Base-by-base conservation (phyloP, 257 asterid species). In the Verbena officinalis region DNA sequence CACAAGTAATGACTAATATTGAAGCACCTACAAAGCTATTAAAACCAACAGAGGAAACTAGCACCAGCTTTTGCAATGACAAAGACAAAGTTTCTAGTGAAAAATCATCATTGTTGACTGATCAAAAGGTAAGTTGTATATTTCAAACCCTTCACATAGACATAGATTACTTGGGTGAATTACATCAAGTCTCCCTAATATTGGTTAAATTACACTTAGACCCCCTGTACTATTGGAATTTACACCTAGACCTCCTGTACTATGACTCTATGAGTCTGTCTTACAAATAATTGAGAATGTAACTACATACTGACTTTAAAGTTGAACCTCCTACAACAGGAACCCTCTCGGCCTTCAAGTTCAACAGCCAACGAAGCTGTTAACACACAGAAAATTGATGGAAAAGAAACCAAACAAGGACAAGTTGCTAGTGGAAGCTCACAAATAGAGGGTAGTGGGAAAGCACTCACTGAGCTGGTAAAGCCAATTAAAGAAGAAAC, bases 21-120 rank as follows among this genome's bases (percentile, higher is more conserved):
- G 82, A 59, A 23, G 33, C 75, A 64, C 38, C 30, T 10, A 7
- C 40, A 30, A 52, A 61, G 48, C 63, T 52, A 48, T 51, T 59
- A 31, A 53, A 31, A 34, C 63, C 14, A 51, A 65, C 4, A 2
- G 62, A 45, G 52, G 76, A 56, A 65, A 54, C 59, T 9, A 73
- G 62, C 64, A 34, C 73, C 7, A 30, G 59, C 39, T 61, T 58
- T 30, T 17, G 34, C 38, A 43, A 13, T 63, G 51, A 33, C 21
- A 49, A 54, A 16, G 46, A 59, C 30, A 27, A 31, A 20, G 42
- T 16, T 17, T 19, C 52, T 59, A 45, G 17, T 46, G 15, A 12
- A 60, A 21, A 1, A 30, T 27, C 67, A 55, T 39, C 54, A 23
- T 11, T 15, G 2, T 38, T 67, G 0, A 40, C 22, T 27, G 50